Evolutionary conservation across 192 early-diverging fungal species (phyloP), one percentile per base, ranked within the genome.

Genomic region (Pilobolus umbonatus): DNA sequence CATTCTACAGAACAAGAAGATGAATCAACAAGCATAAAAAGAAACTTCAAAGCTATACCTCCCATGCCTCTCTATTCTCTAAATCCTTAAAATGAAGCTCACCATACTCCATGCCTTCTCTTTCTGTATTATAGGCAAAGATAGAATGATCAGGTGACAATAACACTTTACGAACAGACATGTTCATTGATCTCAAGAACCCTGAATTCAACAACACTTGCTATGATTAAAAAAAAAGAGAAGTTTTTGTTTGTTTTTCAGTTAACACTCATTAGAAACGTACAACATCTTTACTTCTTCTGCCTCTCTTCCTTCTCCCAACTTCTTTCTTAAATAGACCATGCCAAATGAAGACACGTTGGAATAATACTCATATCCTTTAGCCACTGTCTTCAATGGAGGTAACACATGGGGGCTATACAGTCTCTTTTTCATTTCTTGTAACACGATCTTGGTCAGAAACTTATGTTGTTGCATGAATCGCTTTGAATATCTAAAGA

Each of bases 311-410:
- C 67, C 67, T 62, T 68, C 42, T 12, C 56, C 48, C 5, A 72
- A 64, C 25, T 54, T 64, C 39, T 73, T 73, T 30, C 80, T 60
- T 50, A 74, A 75, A 49, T 82, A 82, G 6, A 80, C 62, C 61
- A 71, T 65, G 1, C 80, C 80, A 44, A 72, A 60, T 1, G 72
- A 50, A 48, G 68, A 75, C 14, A 68, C 71, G 31, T 68, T 73
- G 8, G 77, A 71, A 45, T 79, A 82, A 54, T 79, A 82, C 28
- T 82, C 80, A 26, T 74, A 82, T 24, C 77, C 80, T 30, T 69
- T 54, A 3, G 68, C 71, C 29, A 65, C 26, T 2, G 75, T 77
- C 21, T 70, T 77, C 38, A 82, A 49, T 5, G 80, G 77, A 17
- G 73, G 71, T 17, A 73, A 51, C 14, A 65, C 40, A 15, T 50